Evolutionary conservation across 2,329 filamentous ascomycete genomes (phyloP).

Genomic region (Trichoderma guizhouense): DNA sequence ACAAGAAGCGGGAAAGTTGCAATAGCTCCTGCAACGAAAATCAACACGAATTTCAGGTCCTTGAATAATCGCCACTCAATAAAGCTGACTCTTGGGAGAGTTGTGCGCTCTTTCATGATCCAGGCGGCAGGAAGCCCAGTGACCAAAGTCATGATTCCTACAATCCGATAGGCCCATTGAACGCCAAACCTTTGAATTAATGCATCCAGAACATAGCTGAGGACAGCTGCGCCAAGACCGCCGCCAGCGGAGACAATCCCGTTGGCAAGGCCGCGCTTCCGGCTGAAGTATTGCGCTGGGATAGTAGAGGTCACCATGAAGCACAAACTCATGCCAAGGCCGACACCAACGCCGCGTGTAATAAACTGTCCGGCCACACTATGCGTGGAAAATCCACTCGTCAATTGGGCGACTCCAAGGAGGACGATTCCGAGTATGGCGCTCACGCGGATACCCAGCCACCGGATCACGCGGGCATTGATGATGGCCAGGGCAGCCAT

Average conservation of each 20-base stretch:
- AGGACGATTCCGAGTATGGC: background rate
- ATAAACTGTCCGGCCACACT: background rate
- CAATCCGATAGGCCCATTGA: background rate
- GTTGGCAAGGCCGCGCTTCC: background rate
- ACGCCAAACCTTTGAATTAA: background rate
- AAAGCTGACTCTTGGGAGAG: background rate
- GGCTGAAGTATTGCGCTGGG: background rate
- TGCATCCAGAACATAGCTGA: background rate
- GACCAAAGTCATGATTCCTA: background rate
- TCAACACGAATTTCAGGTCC: background rate
- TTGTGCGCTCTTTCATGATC: background rate
- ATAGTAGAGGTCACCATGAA: background rate
- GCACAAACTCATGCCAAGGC: background rate
- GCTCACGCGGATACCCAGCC: background rate
- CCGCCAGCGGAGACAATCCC: background rate
- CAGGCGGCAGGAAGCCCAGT: background rate
- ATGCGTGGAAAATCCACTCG: background rate
- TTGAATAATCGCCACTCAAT: background rate
- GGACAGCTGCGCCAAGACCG: background rate
- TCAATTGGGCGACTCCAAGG: background rate
- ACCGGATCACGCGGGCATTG: background rate
- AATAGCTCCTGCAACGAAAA: background rate
- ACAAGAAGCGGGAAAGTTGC: background rate
- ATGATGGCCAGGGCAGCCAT: background rate
- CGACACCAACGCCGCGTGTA: background rate